These are phyloP conservation scores for Salvia hispanica DNA, from an alignment of 257 asterid genomes.

Conservation along the genomic window DNA sequence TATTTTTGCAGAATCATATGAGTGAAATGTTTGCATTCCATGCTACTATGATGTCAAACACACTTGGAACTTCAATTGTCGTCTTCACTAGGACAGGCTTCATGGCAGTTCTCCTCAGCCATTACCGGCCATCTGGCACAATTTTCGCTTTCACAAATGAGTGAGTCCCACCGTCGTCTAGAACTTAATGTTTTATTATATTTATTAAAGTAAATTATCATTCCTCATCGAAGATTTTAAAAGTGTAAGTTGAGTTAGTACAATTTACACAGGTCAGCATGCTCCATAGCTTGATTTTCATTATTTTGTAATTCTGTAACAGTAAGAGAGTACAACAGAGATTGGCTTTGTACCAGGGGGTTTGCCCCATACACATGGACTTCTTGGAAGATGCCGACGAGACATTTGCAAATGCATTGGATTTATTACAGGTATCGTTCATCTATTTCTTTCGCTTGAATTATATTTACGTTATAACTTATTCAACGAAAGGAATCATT, in stretches of 20 bases:
- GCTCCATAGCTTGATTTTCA: conserved; percentile 12
- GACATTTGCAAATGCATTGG: conserved; percentile 71
- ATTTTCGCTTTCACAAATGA: conserved; percentile 95
- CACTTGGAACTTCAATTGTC: conserved; percentile 87
- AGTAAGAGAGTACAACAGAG: conserved; percentile 93
- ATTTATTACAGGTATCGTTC: conserved; percentile 61
- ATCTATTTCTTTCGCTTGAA: conserved; percentile 20
- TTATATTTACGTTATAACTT: too few species aligned
- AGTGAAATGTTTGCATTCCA: conserved; percentile 99
- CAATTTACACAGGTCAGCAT: too few species aligned
- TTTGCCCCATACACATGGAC: conserved; percentile 87
- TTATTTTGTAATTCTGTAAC: conserved; percentile 35
- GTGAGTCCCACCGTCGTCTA: conserved; percentile 50
- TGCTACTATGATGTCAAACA: conserved; percentile 97
- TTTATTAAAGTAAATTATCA: conserved; percentile 1
- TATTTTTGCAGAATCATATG: conserved; percentile 78
- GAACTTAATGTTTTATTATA: not conserved
- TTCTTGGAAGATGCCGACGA: conserved; percentile 83
- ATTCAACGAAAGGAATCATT: too few species aligned
- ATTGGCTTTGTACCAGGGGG: conserved; percentile 92
- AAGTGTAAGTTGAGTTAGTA: too few species aligned
- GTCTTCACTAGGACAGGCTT: conserved; percentile 94
- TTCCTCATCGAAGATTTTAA: not conserved
- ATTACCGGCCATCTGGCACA: conserved; percentile 94
- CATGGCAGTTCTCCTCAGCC: conserved; percentile 95